Conservation (phyloP, 331 rosid genomes). For the Acacia pycnantha region DNA sequence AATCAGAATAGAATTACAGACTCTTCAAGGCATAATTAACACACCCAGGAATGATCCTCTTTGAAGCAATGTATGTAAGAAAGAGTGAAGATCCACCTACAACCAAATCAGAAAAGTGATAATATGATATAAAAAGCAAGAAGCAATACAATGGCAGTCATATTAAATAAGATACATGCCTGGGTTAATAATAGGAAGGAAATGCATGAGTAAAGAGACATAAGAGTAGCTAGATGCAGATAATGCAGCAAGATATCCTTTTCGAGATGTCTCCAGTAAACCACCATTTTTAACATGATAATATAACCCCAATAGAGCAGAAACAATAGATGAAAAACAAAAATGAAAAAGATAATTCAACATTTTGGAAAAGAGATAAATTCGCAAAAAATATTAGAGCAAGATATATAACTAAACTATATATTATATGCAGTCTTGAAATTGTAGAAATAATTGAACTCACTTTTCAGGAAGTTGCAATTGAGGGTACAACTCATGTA, state of each 20-base stretch:
- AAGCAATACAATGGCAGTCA: constrained; percentile 3
- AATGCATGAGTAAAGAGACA: constrained; percentile 63
- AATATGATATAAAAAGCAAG: neutral
- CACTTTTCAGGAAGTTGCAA: too few relatives aligned
- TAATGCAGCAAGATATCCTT: constrained; percentile 77
- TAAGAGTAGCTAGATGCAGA: constrained; percentile 79
- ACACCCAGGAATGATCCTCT: constrained; percentile 75
- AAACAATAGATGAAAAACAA: too few relatives aligned
- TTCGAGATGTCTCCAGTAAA: constrained; percentile 75
- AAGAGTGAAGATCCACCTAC: constrained; percentile 74
- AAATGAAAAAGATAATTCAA: too few relatives aligned
- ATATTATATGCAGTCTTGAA: too few relatives aligned
- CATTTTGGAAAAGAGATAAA: too few relatives aligned
- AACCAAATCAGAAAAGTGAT: neutral
- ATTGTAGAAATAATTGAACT: too few relatives aligned
- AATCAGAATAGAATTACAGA: neutral
- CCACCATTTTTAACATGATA: too few relatives aligned
- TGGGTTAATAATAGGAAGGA: constrained; percentile 68
- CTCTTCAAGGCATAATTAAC: constrained; percentile 24
- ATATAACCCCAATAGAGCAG: too few relatives aligned
- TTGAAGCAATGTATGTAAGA: constrained; percentile 90
- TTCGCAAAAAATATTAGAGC: too few relatives aligned
- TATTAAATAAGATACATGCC: constrained; percentile 36
- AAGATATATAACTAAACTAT: too few relatives aligned
- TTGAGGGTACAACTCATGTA: too few relatives aligned